A percentile compares a stretch with the other conserved stretches of the same genome.
Evolutionary conservation across 768 basidiomycete genomes (phyloP).

Genomic region (Russula earlei): DNA sequence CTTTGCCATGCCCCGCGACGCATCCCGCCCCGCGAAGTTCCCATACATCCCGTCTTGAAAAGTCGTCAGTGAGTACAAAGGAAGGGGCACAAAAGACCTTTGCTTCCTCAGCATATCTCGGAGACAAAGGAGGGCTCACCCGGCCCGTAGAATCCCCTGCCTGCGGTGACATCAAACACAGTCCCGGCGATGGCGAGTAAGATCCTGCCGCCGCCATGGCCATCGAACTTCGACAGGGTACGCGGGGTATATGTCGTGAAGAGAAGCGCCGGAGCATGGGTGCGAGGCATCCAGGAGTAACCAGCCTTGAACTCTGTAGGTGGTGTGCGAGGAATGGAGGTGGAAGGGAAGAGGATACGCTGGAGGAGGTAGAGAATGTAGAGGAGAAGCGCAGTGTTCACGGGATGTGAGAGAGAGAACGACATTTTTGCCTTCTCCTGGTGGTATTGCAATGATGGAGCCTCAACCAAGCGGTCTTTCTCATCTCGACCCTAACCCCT

Average conservation of each 20-base stretch:
- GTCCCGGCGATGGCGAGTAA: conserved; percentile 77
- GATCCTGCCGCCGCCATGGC: conserved; percentile 59
- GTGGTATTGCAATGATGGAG: too few relatives aligned
- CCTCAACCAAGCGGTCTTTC: too few relatives aligned
- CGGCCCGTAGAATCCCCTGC: conserved; percentile 90
- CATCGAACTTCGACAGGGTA: conserved; percentile 59
- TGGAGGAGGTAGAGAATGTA: conserved; percentile 75
- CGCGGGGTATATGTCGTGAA: conserved; percentile 74
- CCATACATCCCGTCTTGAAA: conserved; percentile 85
- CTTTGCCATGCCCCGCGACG: conserved; percentile 94
- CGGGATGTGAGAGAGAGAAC: conserved; percentile 52
- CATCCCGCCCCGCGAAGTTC: conserved; percentile 95
- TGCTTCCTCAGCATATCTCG: too few relatives aligned
- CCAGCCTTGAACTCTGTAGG: conserved; percentile 69
- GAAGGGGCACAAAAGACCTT: too few relatives aligned
- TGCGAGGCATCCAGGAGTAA: conserved; percentile 88
- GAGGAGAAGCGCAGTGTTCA: conserved; percentile 69
- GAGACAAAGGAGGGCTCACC: conserved; percentile 43
- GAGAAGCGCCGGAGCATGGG: conserved; percentile 68
- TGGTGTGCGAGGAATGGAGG: conserved; percentile 36
- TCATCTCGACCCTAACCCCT: background rate
- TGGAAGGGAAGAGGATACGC: conserved; percentile 64
- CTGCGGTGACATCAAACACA: conserved; percentile 90
- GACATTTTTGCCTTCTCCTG: conserved; percentile 20
- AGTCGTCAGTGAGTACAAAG: background rate